A percentile compares a stretch with the other conserved stretches of the same genome.
Conservation (phyloP, 2,329 filamentous ascomycete genomes). For the Cercospora sp. region DNA sequence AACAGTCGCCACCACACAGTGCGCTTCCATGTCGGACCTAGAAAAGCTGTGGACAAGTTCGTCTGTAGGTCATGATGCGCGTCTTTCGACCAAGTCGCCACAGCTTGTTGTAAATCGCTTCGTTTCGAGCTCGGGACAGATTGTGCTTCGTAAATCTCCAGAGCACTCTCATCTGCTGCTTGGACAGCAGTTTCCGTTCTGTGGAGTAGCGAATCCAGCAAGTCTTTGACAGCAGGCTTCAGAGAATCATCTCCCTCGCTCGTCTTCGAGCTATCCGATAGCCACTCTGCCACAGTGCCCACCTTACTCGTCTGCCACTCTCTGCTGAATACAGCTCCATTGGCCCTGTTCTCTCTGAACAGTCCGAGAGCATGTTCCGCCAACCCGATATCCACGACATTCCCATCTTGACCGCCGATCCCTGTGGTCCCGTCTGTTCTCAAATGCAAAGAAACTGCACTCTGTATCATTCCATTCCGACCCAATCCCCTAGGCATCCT, state of each 20-base stretch:
- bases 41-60: constrained; percentile 75
- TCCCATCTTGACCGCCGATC: constrained; percentile 2
- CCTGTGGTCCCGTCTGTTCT: constrained; percentile 18
- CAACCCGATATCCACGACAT: constrained; percentile 62
- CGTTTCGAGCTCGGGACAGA: constrained; percentile 47
- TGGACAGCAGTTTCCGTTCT: constrained; percentile 56
- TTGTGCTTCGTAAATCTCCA: constrained; percentile 35
- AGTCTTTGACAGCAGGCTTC: constrained; percentile 64
- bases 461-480: constrained; percentile 47
- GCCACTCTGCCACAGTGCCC: constrained; percentile 31
- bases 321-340: constrained; percentile 38
- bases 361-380: constrained; percentile 62
- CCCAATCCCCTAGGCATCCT: constrained; percentile 41
- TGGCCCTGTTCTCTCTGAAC: constrained; percentile 38
- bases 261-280: constrained; percentile 31
- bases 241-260: constrained; percentile 51
- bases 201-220: constrained; percentile 68
- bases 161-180: constrained; percentile 48
- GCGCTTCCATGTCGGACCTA: constrained; percentile 73
- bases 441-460: constrained; percentile 59
- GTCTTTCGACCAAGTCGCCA: constrained; percentile 73
- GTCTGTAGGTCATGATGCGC: constrained; percentile 82
- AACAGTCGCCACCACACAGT: constrained; percentile 93
- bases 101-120: constrained; percentile 56
- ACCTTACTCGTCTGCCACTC: constrained; percentile 41